Percentiles rank a stretch among this genome's conserved stretches.
Evolutionary conservation across 1,284 basidiomycete genomes (phyloP).

Genomic region (Boletellus deceptivus): DNA sequence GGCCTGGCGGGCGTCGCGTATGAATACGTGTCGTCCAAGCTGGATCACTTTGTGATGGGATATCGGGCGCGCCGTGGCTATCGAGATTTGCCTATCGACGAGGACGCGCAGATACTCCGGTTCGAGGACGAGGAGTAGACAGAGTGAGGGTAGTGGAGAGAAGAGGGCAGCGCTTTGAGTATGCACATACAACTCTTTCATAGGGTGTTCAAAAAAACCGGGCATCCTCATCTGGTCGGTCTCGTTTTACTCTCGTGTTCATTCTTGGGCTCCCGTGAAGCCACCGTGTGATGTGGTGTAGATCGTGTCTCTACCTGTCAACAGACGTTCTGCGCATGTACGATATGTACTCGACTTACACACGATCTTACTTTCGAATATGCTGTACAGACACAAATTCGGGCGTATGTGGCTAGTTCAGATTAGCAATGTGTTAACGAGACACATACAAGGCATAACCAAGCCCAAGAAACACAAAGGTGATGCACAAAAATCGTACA

Average conservation of each 20-base stretch:
- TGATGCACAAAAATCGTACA: not conserved
- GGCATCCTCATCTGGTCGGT: too few relatives aligned
- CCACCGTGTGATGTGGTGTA: too few relatives aligned
- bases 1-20: constrained; percentile 75
- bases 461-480: not conserved
- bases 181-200: too few relatives aligned
- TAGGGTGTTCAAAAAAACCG: too few relatives aligned
- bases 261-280: too few relatives aligned
- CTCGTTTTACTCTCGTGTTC: too few relatives aligned
- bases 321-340: too few relatives aligned
- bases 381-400: not conserved
- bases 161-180: too few relatives aligned
- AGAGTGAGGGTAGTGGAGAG: not conserved
- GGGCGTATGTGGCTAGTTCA: not conserved
- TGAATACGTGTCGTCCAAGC: constrained; percentile 54
- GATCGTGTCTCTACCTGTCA: too few relatives aligned
- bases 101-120: constrained; percentile 80
- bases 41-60: constrained; percentile 42
- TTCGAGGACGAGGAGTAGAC: constrained; percentile 75
- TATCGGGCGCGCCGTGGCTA: constrained; percentile 67
- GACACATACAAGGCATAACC: constrained; percentile 2
- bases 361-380: too few relatives aligned
- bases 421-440: not conserved
- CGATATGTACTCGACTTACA: too few relatives aligned
- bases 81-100: constrained; percentile 79